Evolutionary conservation across 116 monocot genomes (phyloP), one percentile per base, ranked within the genome.

Genomic region (Dioscorea cayenensis): DNA sequence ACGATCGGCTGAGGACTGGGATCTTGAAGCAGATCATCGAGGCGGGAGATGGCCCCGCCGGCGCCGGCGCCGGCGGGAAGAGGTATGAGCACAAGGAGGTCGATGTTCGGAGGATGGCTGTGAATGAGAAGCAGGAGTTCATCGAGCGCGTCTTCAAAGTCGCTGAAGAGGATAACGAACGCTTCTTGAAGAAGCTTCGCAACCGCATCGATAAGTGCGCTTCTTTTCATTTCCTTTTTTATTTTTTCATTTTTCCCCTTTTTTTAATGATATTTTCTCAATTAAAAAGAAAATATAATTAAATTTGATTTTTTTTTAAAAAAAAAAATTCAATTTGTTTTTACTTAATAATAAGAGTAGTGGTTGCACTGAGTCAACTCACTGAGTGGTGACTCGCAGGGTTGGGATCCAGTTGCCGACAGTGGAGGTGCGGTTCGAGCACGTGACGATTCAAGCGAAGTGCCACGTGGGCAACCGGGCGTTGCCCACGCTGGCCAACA

Each of bases 161-260:
- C 18, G 91, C 83, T 5, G 91, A 95, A 64, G 83, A 89, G 79
- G 94, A 94, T 51, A 86, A 87, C 64, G 86, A 84, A 27, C 72
- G 77, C 21, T 89, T 95, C 74, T 76, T 91, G 2, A 66, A 75
- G 66, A 91, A 89, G 72, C 73, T 91, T 60, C 81, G 88, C 20
- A 63, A 79, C 25, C 88, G 95, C 51, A 75, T 89, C n/a, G 84
- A 91, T 66, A 86, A 70, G 94, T 88, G 35, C 36, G 89, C 66
- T 10, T 32, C 3, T 16, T 19, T 6, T 63, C 20, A 55, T 55
- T n/a, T n/a, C n/a, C 17, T 55, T 55, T 55, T 55, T 55, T 17
- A n/a, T n/a, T n/a, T 6, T 9, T 38, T 38, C 9, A 38, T 43
- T 43, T 43, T 43, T 43, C 11, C 6, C 43, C 7, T 43, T 43